A percentile compares a stretch with the other conserved stretches of the same genome.
Conservation (phyloP, 352 stramenopile species). For the Plasmopara halstedii region DNA sequence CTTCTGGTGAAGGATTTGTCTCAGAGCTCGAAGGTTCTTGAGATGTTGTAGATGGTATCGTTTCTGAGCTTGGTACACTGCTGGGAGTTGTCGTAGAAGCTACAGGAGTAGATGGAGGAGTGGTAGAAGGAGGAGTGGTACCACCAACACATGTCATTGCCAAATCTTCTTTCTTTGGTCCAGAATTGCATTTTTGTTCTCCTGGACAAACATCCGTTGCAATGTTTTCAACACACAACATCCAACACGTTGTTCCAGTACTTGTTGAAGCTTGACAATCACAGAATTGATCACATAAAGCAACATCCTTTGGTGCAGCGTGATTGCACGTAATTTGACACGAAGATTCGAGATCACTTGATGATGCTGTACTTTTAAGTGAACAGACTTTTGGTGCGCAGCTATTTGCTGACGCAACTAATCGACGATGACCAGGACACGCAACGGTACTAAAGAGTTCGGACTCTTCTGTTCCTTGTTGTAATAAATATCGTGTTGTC, state of each 20-base stretch:
- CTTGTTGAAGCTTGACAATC: constrained; percentile 27
- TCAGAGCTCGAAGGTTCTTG: constrained; percentile 3
- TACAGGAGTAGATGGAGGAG: too few relatives aligned
- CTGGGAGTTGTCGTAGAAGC: not conserved
- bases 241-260: constrained; percentile 39
- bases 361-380: constrained; percentile 23
- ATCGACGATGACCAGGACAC: constrained; percentile 34
- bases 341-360: constrained; percentile 26
- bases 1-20: not conserved
- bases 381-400: constrained; percentile 38
- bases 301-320: constrained; percentile 24
- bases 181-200: constrained; percentile 41
- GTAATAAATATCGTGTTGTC: constrained; percentile 44
- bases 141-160: constrained; percentile 37
- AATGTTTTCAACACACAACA: constrained; percentile 51
- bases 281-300: constrained; percentile 33
- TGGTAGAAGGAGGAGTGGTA: constrained; percentile 18
- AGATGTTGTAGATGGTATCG: constrained; percentile 1
- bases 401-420: constrained; percentile 40
- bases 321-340: constrained; percentile 59
- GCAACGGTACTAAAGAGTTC: constrained; percentile 36
- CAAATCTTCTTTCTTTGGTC: constrained; percentile 21
- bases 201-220: constrained; percentile 32
- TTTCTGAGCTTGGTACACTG: not conserved
- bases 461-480: constrained; percentile 22